Evolutionary conservation across 345 rosid species (phyloP), one percentile per base, ranked within the genome.

Genomic region (thale cress (Arabidopsis thaliana)): DNA sequence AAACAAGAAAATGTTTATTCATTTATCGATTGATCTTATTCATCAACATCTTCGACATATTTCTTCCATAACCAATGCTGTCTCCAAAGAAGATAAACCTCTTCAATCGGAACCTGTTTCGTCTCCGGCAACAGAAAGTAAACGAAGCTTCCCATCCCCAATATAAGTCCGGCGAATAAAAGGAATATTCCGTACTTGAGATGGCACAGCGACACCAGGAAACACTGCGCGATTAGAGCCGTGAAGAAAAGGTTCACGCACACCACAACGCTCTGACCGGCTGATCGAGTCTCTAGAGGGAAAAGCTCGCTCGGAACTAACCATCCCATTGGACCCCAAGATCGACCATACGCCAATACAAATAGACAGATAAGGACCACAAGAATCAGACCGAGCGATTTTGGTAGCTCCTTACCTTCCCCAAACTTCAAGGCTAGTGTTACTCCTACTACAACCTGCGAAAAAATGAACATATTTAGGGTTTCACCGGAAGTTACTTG

Each of bases 301-400:
- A 93, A 93, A 22, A 93, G 50, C 84, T 93, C 98, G 45, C 98
- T 91, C 3, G 97, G 98, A 32, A 91, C 97, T 22, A 93, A 78
- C 98, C 97, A 93, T 6, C 97, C 97, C n/a, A 93, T 83, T 16
- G 97, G 98, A 3, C 98, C 98, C 97, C 98, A 93, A 0, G 97
- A 93, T 73, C 97, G 85, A 6, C 97, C 98, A 8, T 89, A 91
- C 0, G 97, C 93, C 46, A 90, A 67, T 13, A 89, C 94, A 71
- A 93, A 93, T 5, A 89, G 65, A 85, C 84, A 89, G 16, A 93
- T 80, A 38, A 91, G 67, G 1, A 83, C 22, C 69, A 92, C 96
- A 0, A 92, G 89, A 75, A 88, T 77, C 3, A 64, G 1, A 6
- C 93, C 87, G 0, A 83, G 34, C 5, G 79, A 78, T 68, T 79